These are phyloP conservation scores for Linnemannia elongata DNA, from an alignment of 192 early-diverging fungal species.

Conservation along the genomic window DNA sequence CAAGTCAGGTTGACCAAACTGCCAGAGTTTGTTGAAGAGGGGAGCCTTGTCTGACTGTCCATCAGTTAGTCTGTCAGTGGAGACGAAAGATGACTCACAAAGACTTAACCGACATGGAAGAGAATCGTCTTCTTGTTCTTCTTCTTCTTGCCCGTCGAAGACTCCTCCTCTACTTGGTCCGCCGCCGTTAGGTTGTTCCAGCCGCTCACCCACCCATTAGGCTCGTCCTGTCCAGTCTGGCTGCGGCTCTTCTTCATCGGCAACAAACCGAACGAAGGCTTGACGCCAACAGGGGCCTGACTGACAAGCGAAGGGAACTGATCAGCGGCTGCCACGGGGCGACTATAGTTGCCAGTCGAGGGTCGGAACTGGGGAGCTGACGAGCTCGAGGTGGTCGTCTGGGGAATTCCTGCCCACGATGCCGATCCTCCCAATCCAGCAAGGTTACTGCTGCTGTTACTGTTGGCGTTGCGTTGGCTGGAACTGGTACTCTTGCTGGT, in stretches of 20 bases:
- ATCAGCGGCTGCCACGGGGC: constrained; percentile 26
- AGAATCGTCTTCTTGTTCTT: constrained; percentile 76
- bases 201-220: constrained; percentile 48
- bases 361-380: constrained; percentile 44
- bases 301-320: constrained; percentile 40
- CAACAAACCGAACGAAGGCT: constrained; percentile 51
- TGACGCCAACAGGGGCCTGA: constrained; percentile 25
- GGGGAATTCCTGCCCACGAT: constrained; percentile 42
- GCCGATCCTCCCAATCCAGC: not conserved
- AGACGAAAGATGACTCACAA: constrained; percentile 13
- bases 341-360: constrained; percentile 8
- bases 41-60: not conserved
- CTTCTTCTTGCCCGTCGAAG: constrained; percentile 70
- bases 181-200: constrained; percentile 36
- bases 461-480: not conserved
- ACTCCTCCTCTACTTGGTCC: constrained; percentile 39
- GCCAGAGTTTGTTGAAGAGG: not conserved
- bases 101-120: constrained; percentile 70
- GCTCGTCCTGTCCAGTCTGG: constrained; percentile 32
- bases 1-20: not conserved
- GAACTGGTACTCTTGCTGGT: constrained; percentile 4
- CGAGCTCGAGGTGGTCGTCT: constrained; percentile 8
- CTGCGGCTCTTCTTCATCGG: constrained; percentile 33
- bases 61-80: not conserved
- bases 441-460: not conserved